Percentiles rank a stretch among this genome's conserved stretches.
Evolutionary conservation across 2,329 filamentous ascomycete genomes (phyloP).

Genomic region (Diplocarpon rosae): DNA sequence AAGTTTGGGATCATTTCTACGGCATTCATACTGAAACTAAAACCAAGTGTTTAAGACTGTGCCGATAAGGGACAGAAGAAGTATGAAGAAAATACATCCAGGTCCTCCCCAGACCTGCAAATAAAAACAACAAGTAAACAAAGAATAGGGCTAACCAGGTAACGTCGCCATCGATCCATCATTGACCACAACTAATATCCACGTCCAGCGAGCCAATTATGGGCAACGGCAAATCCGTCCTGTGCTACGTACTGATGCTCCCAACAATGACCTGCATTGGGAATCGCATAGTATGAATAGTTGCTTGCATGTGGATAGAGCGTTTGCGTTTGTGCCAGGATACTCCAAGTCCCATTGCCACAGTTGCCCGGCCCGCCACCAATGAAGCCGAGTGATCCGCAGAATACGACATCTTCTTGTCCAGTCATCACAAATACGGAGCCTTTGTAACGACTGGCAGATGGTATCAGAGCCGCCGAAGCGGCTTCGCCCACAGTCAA

Average conservation of each 20-base stretch:
- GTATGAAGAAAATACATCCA: no score
- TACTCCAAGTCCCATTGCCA: conserved; percentile 2
- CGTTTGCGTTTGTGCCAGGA: conserved; percentile 5
- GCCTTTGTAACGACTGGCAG: conserved; percentile 7
- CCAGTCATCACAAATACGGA: conserved; percentile 13
- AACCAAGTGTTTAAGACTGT: no score
- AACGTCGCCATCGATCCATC: no score
- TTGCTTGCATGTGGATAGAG: conserved; percentile 9
- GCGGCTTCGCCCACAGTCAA: conserved; percentile 13
- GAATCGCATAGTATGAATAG: conserved; percentile 10
- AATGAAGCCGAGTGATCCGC: conserved; percentile 8
- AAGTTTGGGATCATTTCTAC: no score
- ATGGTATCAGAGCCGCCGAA: conserved; percentile 5
- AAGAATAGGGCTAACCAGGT: no score
- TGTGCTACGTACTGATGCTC: conserved; percentile 8
- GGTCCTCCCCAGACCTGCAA: no score
- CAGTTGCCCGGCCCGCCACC: conserved; percentile 7
- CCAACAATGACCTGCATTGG: conserved; percentile 13
- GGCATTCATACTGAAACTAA: no score
- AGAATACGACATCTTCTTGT: conserved; percentile 12
- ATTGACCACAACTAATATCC: conserved; percentile 5
- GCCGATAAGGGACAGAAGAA: no score
- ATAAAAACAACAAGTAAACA: no score
- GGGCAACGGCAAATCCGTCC: conserved; percentile 7
- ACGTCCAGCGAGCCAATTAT: conserved; percentile 8